Conservation (phyloP, 2,329 filamentous ascomycete species). For the Metarhizium guizhouense region DNA sequence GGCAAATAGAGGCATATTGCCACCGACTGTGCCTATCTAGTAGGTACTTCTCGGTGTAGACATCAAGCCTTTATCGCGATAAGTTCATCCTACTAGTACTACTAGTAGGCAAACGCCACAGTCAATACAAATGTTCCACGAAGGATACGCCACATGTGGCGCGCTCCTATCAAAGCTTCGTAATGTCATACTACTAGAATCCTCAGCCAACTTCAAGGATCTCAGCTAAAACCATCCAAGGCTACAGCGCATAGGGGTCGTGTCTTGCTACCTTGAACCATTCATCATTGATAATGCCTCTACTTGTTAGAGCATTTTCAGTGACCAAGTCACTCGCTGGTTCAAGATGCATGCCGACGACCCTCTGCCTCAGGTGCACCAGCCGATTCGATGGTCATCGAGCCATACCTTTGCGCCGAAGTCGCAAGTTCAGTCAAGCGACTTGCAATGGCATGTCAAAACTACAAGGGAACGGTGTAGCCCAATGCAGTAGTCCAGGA, state of each 20-base stretch:
- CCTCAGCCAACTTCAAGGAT: no score
- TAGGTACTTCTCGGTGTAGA: neutral
- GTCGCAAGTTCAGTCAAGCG: neutral
- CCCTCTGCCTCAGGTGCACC: neutral
- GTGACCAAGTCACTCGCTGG: neutral
- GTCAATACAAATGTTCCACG: neutral
- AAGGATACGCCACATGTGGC: slow-evolving; percentile 3
- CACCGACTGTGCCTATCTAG: no score
- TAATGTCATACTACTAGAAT: no score
- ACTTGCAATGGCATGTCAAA: neutral
- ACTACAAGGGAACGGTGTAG: neutral
- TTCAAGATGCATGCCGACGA: slow-evolving; percentile 2
- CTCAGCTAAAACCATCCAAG: neutral
- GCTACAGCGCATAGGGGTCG: neutral
- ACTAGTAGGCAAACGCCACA: neutral
- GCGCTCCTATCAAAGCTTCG: neutral
- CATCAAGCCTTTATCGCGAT: neutral
- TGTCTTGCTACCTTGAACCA: neutral
- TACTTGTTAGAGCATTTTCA: slow-evolving; percentile 3
- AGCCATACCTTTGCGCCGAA: neutral
- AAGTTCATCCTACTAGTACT: neutral
- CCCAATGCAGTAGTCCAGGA: neutral
- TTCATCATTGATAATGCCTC: slow-evolving; percentile 6
- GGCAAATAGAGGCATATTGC: no score
- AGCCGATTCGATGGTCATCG: neutral